Base-by-base conservation (phyloP, 371 early-diverging fungal species). In the Mortierella sp. region DNA sequence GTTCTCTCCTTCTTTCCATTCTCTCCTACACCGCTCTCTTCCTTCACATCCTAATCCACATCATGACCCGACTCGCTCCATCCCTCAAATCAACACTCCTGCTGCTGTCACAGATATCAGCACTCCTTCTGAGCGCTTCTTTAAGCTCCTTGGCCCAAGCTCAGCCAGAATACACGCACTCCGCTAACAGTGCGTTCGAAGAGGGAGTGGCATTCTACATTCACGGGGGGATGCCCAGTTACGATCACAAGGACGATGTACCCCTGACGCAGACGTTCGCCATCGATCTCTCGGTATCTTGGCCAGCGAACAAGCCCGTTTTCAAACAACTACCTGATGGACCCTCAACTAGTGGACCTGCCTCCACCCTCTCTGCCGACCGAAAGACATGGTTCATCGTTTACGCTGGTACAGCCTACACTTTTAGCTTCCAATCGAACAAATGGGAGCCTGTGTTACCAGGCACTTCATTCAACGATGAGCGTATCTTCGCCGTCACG, bases 191-290 rank as follows among this genome's bases (percentile, higher is more conserved):
- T 21, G 46, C 21, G 3, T 64, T 50, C 18, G 42, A 49, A 13
- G 64, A 64, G 14, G 64, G 64, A 2, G 21, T 49, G 5, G 64
- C 30, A 7, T 19, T 64, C 19, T 64, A 64, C 24, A 28, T 64
- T 34, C 49, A 54, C 9, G 64, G 56, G 1, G 64, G 64, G 1
- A 30, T 27, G 16, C 2, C 39, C 24, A 48, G 9, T 12, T 6
- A 28, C 19, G 39, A 3, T 12, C 3, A 28, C 19, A 4, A 34
- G 10, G 34, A 34, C 34, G 10, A 34, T 34, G 34, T 10, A 4
- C 34, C 34, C 7, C 34, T 34, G 34, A 34, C 34, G 34, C 64
- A 64, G 19, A 34, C 56, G 10, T 56, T 56, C 28, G 21, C 38
- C 13, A 21, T 64, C 50, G 64, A 64, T 16, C 64, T 64, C 24